Evolutionary conservation across 352 stramenopile species (phyloP), one percentile per base, ranked within the genome.

Genomic region (Globisporangium spinosum): DNA sequence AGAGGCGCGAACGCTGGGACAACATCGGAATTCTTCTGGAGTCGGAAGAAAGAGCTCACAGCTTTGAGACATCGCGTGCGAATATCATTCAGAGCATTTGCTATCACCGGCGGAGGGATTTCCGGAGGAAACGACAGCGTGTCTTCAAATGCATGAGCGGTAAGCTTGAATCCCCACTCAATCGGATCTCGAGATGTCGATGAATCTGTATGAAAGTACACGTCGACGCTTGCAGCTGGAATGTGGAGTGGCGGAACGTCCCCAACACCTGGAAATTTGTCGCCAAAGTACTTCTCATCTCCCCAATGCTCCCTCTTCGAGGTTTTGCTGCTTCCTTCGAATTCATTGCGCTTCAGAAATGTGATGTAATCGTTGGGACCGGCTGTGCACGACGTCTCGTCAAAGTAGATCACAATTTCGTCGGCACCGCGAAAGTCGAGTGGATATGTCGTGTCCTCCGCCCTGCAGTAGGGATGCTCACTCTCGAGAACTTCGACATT

Each of bases 161-260:
- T 91, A 1, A 95, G 75, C 47, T 89, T 92, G 70, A 92, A 96
- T 2, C 89, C 89, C 89, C 89, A 96, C 40, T 94, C 86, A 17
- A 73, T 74, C 2, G 73, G 60, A 12, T 72, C 65, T 23, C 25
- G 64, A 45, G 77, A 78, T 3, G 78, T 73, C 1, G 68, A 72
- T 0, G 58, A 12, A 29, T 93, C 89, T 0, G 84, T 90, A 54
- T 85, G 78, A 55, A 95, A 96, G 32, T 82, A 65, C 2, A 96
- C 80, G 62, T 91, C 80, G 27, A 96, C 82, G 47, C 59, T 75
- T 15, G 74, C 76, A 20, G 82, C 67, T 59, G 80, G 82, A 66
- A 96, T 95, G 38, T 76, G 71, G 15, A 96, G 75, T 7, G 85
- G 79, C 3, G 83, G 83, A 10, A 70, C 73, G 29, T 70, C 64